Evolutionary conservation across 2,329 filamentous ascomycete species (phyloP).

Genomic region (Aspergillus oerlinghausenensis): DNA sequence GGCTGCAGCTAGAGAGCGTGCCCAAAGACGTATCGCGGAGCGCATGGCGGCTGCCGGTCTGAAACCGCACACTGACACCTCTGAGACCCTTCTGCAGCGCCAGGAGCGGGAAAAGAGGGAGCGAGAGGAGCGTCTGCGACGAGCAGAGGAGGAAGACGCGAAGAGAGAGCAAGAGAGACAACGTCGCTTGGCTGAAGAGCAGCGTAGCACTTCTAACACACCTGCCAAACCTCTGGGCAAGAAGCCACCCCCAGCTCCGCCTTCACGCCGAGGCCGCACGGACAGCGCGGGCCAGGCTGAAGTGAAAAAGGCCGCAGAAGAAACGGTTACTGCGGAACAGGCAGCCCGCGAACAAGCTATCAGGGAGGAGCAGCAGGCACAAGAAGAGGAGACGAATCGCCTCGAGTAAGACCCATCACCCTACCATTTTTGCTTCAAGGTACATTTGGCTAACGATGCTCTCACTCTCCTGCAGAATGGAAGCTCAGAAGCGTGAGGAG

Average conservation of each 20-base stretch:
- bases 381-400: conserved; percentile 66
- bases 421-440: background rate
- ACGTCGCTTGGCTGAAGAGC: conserved; percentile 72
- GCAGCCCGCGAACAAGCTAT: conserved; percentile 51
- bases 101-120: conserved; percentile 85
- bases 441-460: background rate
- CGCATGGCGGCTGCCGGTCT: conserved; percentile 89
- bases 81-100: conserved; percentile 77
- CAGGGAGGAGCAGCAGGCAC: conserved; percentile 66
- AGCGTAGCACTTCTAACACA: conserved; percentile 53
- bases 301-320: conserved; percentile 51
- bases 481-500: conserved; percentile 70
- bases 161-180: conserved; percentile 84
- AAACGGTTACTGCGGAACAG: conserved; percentile 61
- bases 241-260: conserved; percentile 66
- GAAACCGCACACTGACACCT: conserved; percentile 72
- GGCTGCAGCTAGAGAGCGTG: conserved; percentile 94
- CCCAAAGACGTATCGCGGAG: conserved; percentile 94
- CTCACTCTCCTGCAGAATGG: conserved; percentile 52
- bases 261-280: conserved; percentile 64
- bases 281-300: conserved; percentile 56
- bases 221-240: conserved; percentile 57
- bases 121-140: conserved; percentile 76
- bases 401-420: conserved; percentile 68
- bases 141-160: conserved; percentile 91